Percentiles rank a stretch among this genome's conserved stretches.
These are phyloP conservation scores for Oryza punctata DNA, from an alignment of 176 grass and related monocot genomes.

Conservation along the genomic window DNA sequence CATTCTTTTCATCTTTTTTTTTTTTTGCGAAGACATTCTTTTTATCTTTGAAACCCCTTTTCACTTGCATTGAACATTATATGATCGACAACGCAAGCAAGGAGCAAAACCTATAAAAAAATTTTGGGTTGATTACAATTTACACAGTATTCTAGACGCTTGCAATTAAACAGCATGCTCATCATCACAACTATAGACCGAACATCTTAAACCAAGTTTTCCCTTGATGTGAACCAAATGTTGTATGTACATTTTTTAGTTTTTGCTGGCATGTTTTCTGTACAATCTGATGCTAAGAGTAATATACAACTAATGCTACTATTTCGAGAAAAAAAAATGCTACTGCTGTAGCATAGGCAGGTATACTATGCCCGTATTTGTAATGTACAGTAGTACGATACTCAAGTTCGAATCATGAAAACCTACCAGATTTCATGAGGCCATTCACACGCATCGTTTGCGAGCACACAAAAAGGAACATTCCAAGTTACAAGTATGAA, in stretches of 20 bases:
- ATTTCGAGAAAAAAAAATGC: not conserved
- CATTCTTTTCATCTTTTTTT: not conserved
- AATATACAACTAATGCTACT: not conserved
- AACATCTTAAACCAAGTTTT: not conserved
- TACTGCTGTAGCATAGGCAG: not conserved
- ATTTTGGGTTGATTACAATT: too few species aligned
- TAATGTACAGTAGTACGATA: not conserved
- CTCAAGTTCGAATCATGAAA: not conserved
- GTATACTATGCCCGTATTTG: not conserved
- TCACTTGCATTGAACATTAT: not conserved
- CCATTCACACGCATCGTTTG: not conserved
- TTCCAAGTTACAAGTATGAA: not conserved
- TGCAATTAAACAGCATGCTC: not conserved
- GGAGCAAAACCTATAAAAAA: too few species aligned
- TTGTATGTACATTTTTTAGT: not conserved
- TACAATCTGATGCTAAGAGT: not conserved
- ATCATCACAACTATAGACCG: not conserved
- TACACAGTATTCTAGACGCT: not conserved
- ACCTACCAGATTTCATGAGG: not conserved
- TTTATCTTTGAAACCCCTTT: not conserved
- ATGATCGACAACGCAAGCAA: too few species aligned
- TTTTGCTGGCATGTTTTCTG: not conserved
- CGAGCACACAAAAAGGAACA: not conserved
- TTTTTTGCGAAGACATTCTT: too few species aligned
- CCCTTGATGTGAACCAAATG: not conserved